Evolutionary conservation across 108 stramenopile species (phyloP), one percentile per base, ranked within the genome.

Genomic region (Stephanodiscus minutulus): DNA sequence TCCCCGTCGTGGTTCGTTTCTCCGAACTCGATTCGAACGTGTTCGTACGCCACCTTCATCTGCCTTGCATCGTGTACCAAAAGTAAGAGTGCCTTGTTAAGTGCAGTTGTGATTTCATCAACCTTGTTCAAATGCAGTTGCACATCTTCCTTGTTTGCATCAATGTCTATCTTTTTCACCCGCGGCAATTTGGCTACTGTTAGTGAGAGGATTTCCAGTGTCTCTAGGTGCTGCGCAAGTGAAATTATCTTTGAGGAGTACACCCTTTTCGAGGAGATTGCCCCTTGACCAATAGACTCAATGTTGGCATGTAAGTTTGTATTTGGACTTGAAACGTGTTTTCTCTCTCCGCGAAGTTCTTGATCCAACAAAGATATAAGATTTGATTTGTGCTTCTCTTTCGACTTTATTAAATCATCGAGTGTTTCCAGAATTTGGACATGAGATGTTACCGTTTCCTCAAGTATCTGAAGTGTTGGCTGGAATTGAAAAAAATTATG

Each of bases 381-480:
- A 53, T 59, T 62, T 13, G 49, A 52, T 6, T 71, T 49, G 43
- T 50, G 53, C 7, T 15, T 25, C 49, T 52, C 61, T 36, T 71
- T 60, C 6, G 43, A 37, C 12, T 50, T 52, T 5, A 71, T 1
- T 5, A 50, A 13, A 27, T n/a, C 31, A 53, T 49, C 60, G 17
- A 71, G 57, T n/a, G 25, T 58, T 37, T 53, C 57, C 29, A 61
- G 20, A 5, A 59, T 62, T 15, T 62, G 27, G 36, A 71, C 61
- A 37, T 61, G 39, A 27, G 70, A 50, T 50, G 60, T 71, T 20
- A 71, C 31, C 21, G 36, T 60, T 13, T 59, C 57, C 50, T 71
- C 70, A 3, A 71, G 50, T 22, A 71, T 13, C 50, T 71, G 48
- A 12, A 71, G 61, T 21, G 61, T 62, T 50, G 70, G 48, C 57